A percentile compares a stretch with the other conserved stretches of the same genome.
Evolutionary conservation across 176 grass and related monocot genomes (phyloP).

Genomic region (Elaeis guineensis): DNA sequence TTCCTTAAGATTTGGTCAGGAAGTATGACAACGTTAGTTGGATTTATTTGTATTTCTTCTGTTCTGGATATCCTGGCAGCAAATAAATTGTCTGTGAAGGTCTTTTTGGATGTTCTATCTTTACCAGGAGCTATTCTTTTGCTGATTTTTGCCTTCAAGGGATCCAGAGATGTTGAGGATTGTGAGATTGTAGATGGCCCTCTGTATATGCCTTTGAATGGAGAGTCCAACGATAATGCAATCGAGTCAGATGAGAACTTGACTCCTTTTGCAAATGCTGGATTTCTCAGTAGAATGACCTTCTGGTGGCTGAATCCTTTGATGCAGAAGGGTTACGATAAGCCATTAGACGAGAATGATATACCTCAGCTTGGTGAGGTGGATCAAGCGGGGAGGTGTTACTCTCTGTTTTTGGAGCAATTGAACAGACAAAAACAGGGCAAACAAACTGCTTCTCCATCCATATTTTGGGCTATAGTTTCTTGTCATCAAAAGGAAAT

Average conservation of each 20-base stretch:
- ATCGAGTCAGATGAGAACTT: conserved; percentile 26
- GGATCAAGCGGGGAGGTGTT: conserved; percentile 49
- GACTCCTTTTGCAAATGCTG: conserved; percentile 51
- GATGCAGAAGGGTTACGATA: conserved; percentile 75
- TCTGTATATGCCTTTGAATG: conserved; percentile 55
- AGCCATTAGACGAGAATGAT: conserved; percentile 76
- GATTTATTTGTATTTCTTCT: conserved; percentile 44
- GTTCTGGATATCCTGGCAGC: conserved; percentile 28
- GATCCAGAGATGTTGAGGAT: conserved; percentile 8
- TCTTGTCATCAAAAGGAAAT: conserved; percentile 66
- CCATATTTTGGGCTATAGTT: conserved; percentile 63
- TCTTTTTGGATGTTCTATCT: conserved; percentile 49
- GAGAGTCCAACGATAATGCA: conserved; percentile 3
- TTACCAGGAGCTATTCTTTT: conserved; percentile 42
- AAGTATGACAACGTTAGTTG: conserved; percentile 15
- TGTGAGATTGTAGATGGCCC: conserved; percentile 13
- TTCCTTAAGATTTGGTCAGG: conserved; percentile 28
- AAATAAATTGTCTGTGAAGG: conserved; percentile 27
- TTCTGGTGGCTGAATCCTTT: conserved; percentile 90
- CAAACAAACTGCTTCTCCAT: conserved; percentile 20
- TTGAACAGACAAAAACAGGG: conserved; percentile 31
- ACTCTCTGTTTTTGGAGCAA: conserved; percentile 46
- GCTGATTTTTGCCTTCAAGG: conserved; percentile 24
- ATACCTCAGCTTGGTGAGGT: conserved; percentile 43
- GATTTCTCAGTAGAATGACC: conserved; percentile 55